phyloP scores from a whole-genome alignment of 345 rosid species.

The Sisymbrium irio region DNA sequence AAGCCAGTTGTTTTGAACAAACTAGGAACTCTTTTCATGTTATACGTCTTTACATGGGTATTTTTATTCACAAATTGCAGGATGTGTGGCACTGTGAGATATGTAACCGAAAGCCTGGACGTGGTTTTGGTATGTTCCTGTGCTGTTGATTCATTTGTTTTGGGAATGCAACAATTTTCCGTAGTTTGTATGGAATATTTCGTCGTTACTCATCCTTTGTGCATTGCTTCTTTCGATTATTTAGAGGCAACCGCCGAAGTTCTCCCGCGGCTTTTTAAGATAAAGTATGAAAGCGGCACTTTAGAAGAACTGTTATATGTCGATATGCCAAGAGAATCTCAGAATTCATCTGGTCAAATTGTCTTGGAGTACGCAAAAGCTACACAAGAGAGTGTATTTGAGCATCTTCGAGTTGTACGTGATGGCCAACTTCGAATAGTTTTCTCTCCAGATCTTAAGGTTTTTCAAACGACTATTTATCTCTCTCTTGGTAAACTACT shows the following conservation, averaged over 20 bases:
- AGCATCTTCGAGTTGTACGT: slow-evolving; percentile 98
- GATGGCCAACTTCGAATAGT: slow-evolving; percentile 95
- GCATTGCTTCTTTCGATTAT: slow-evolving; percentile 22
- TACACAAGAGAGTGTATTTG: slow-evolving; percentile 97
- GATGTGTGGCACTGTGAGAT: slow-evolving; percentile 99
- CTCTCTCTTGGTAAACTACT: background rate
- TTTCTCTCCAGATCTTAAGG: slow-evolving; percentile 95
- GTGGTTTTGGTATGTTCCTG: slow-evolving; percentile 84
- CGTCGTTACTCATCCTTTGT: background rate
- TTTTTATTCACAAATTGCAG: slow-evolving; percentile 44
- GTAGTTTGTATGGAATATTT: background rate
- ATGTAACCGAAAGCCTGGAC: slow-evolving; percentile 95
- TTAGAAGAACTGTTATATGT: slow-evolving; percentile 91
- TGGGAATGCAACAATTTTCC: background rate
- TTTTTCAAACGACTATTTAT: slow-evolving; percentile 21
- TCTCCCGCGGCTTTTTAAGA: slow-evolving; percentile 97
- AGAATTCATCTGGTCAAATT: slow-evolving; percentile 85
- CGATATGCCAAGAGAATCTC: slow-evolving; percentile 97
- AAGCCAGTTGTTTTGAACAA: background rate
- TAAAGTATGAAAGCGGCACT: slow-evolving; percentile 98
- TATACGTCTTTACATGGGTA: slow-evolving; percentile 8
- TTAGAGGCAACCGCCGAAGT: slow-evolving; percentile 96
- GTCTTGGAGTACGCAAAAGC: slow-evolving; percentile 98
- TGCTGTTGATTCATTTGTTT: background rate
- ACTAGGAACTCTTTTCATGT: slow-evolving; percentile 13